Conservation (phyloP, 371 early-diverging fungal species). For the Rhizopus stolonifer region DNA sequence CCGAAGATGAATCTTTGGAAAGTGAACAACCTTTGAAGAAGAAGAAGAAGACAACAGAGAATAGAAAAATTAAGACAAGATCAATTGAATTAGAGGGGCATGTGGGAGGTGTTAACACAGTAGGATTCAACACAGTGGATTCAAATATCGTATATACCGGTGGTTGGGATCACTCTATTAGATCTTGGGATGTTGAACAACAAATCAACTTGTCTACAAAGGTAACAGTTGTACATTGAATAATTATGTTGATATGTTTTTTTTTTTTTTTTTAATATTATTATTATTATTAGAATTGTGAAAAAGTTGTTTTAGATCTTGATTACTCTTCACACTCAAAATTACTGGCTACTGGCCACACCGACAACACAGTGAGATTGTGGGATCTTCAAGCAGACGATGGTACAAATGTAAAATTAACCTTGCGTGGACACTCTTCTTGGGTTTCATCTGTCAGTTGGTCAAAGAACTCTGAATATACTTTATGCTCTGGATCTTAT, state of each 20-base stretch:
- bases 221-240: constrained; percentile 32
- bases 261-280: too few relatives aligned
- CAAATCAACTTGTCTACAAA: constrained; percentile 74
- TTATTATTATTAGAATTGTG: constrained; percentile 67
- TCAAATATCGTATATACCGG: constrained; percentile 73
- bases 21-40: constrained; percentile 45
- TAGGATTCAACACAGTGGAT: constrained; percentile 58
- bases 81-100: constrained; percentile 70
- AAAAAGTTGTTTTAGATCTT: constrained; percentile 76
- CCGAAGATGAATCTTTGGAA: constrained; percentile 56
- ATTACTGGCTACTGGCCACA: constrained; percentile 86
- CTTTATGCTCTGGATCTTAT: constrained; percentile 81
- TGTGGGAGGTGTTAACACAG: constrained; percentile 77
- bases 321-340: constrained; percentile 68
- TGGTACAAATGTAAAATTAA: constrained; percentile 78
- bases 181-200: constrained; percentile 85
- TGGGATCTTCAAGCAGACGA: constrained; percentile 87
- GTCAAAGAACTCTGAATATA: constrained; percentile 75
- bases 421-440: constrained; percentile 74
- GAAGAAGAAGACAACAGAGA: constrained; percentile 47
- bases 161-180: constrained; percentile 92
- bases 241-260: too few relatives aligned
- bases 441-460: constrained; percentile 87
- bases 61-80: constrained; percentile 52
- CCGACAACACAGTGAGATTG: constrained; percentile 76